phyloP scores from a whole-genome alignment of 208 protist genomes.

The Crithidia acanthocephali region DNA sequence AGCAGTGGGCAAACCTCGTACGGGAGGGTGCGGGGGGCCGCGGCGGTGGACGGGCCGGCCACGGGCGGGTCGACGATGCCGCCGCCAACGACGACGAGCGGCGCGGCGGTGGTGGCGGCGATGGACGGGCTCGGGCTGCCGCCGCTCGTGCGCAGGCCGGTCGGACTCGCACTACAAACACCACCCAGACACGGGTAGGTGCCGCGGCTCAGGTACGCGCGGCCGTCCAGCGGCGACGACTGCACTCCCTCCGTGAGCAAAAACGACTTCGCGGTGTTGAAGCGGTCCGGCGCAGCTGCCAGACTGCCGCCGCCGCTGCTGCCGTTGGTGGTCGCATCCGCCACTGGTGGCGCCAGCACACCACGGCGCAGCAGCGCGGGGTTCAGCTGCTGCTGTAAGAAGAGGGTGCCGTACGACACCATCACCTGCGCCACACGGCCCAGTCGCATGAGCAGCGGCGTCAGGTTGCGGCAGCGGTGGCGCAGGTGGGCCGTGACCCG shows the following conservation, averaged over 20 bases:
- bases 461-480: conserved; percentile 22
- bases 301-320: too few relatives aligned
- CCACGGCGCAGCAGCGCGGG: conserved; percentile 7
- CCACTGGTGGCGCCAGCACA: too few relatives aligned
- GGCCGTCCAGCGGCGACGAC: conserved; percentile 10
- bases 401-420: conserved; percentile 32
- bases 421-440: conserved; percentile 38
- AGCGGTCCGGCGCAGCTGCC: neutral
- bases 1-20: conserved; percentile 38
- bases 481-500: conserved; percentile 20
- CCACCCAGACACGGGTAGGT: neutral
- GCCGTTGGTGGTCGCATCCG: too few relatives aligned
- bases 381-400: conserved; percentile 28
- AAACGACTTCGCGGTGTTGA: neutral
- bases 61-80: conserved; percentile 20
- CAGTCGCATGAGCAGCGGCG: conserved; percentile 28
- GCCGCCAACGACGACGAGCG: conserved; percentile 15
- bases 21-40: conserved; percentile 11
- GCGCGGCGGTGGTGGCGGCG: conserved; percentile 3
- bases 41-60: neutral
- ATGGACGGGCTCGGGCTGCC: neutral
- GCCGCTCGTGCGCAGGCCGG: neutral
- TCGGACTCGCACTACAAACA: neutral
- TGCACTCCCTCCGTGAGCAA: neutral
- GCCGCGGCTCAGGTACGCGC: neutral